These are phyloP conservation scores for Pseudopyrenochaeta lycopersici DNA, from an alignment of 2,329 filamentous ascomycete genomes.

Conservation along the genomic window DNA sequence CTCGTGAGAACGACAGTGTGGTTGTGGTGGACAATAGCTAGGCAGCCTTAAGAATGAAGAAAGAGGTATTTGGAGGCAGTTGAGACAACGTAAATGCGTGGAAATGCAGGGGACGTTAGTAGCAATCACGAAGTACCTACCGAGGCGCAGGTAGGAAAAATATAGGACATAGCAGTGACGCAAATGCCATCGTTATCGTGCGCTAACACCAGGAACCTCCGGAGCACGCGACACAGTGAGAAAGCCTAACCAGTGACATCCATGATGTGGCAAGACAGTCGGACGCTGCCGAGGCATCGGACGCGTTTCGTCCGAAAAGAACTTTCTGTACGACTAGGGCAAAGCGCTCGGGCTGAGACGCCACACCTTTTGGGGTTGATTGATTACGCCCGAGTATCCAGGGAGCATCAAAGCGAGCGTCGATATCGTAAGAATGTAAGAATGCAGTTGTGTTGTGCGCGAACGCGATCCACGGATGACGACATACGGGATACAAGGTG, in stretches of 20 bases:
- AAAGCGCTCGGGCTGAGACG: not conserved
- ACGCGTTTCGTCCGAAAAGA: constrained; percentile 19
- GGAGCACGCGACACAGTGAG: constrained; percentile 33
- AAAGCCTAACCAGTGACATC: constrained; percentile 24
- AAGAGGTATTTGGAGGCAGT: not conserved
- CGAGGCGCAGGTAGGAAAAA: constrained; percentile 6
- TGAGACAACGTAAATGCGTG: not conserved
- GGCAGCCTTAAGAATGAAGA: not conserved
- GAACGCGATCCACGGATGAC: constrained; percentile 8
- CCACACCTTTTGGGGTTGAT: not conserved
- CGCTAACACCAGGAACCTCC: constrained; percentile 38
- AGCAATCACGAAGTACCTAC: not conserved
- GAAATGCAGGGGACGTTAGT: not conserved
- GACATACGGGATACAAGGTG: not conserved
- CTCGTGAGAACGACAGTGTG: constrained; percentile 42
- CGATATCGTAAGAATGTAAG: not conserved
- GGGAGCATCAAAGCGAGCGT: not conserved
- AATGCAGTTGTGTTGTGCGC: constrained; percentile 4
- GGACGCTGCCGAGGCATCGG: constrained; percentile 25
- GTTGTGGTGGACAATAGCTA: not conserved
- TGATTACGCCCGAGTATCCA: not conserved
- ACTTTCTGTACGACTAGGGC: not conserved
- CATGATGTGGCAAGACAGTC: constrained; percentile 23
- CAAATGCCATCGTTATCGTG: constrained; percentile 27
- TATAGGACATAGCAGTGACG: constrained; percentile 29